These are phyloP conservation scores for Symbiotaphrina buchneri DNA, from an alignment of 495 filamentous ascomycete genomes.

Conservation along the genomic window DNA sequence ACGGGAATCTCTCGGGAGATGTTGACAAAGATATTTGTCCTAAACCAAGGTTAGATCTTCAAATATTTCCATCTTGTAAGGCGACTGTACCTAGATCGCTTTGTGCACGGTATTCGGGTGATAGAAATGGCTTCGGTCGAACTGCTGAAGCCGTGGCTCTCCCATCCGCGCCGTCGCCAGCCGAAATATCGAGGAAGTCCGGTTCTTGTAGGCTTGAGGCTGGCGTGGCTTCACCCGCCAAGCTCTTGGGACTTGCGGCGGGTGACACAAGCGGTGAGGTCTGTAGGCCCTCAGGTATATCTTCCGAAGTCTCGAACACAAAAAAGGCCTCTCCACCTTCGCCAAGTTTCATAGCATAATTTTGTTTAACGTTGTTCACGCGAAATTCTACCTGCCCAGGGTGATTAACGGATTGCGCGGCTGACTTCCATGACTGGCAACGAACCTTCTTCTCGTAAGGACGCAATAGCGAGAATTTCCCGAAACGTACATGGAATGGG, in stretches of 20 bases:
- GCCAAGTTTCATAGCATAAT: conserved; percentile 95
- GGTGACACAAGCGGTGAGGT: conserved; percentile 88
- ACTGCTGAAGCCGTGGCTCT: conserved; percentile 9
- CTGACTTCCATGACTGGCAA: no score
- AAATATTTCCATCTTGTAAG: no score
- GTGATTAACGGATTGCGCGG: neutral
- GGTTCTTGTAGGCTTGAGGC: conserved; percentile 48
- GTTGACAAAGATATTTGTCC: conserved; percentile 38
- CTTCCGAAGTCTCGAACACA: conserved; percentile 82
- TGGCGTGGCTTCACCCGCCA: conserved; percentile 26
- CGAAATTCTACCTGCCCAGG: conserved; percentile 55
- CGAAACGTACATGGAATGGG: conserved; percentile 96
- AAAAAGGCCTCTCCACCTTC: conserved; percentile 98
- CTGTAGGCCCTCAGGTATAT: conserved; percentile 72
- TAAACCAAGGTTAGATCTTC: conserved; percentile 9
- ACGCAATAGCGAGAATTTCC: conserved; percentile 88
- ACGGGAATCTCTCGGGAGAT: conserved; percentile 21
- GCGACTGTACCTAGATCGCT: conserved; percentile 24
- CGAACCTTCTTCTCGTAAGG: conserved; percentile 90
- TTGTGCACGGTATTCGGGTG: conserved; percentile 15
- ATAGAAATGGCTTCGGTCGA: conserved; percentile 8
- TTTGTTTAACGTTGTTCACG: conserved; percentile 78
- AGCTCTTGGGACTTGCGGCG: conserved; percentile 49
- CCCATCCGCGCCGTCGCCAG: conserved; percentile 1
- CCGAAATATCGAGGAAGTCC: conserved; percentile 53